These are phyloP conservation scores for Fusarium drepaniforme DNA, from an alignment of 2,329 filamentous ascomycete genomes.

Conservation along the genomic window DNA sequence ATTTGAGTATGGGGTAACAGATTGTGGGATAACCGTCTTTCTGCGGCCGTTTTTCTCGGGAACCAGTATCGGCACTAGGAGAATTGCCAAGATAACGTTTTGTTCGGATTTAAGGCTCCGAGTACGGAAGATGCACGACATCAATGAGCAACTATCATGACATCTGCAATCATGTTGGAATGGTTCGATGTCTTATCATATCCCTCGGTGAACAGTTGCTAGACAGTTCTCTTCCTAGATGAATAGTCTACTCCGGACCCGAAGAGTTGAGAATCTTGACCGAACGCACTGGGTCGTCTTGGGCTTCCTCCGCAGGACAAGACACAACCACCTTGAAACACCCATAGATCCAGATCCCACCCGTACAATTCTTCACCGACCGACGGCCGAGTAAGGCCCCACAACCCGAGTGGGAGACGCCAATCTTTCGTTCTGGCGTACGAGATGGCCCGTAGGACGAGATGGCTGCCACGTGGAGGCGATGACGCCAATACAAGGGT, in stretches of 20 bases:
- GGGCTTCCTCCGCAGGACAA: background rate
- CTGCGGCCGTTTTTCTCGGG: background rate
- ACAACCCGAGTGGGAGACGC: background rate
- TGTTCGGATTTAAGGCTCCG: background rate
- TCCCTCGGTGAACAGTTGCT: background rate
- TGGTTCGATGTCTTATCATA: background rate
- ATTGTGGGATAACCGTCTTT: background rate
- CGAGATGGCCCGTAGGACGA: background rate
- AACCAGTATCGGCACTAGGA: background rate
- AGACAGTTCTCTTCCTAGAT: too few relatives aligned
- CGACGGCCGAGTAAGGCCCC: background rate
- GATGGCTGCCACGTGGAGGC: background rate
- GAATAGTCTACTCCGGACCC: background rate
- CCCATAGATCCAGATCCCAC: background rate
- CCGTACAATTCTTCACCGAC: background rate
- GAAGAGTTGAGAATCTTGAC: background rate
- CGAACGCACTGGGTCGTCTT: background rate
- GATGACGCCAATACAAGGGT: slow-evolving; percentile 4
- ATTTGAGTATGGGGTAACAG: background rate
- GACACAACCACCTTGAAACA: background rate
- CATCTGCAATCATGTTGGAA: background rate
- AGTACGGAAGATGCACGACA: background rate
- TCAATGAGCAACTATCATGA: background rate
- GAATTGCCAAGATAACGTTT: background rate
- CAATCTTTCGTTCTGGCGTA: background rate